Base-by-base conservation (phyloP, 257 asterid genomes). In the Fraxinus americana region DNA sequence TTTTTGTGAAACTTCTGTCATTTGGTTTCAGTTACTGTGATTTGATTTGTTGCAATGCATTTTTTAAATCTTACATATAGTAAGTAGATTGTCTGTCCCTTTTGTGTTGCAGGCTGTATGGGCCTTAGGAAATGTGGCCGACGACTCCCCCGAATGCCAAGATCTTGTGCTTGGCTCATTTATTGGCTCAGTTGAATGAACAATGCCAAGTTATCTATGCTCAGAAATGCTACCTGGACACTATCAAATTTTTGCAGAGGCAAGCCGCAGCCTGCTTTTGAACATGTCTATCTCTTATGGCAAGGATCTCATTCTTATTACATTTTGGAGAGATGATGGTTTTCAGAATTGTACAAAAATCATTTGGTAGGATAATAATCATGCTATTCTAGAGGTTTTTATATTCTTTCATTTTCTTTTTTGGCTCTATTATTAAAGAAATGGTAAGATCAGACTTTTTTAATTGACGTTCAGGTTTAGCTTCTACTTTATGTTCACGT, bases 81-180 rank as follows among this genome's bases (percentile, higher is more conserved):
- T 30, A 30, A 30, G 34, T 30, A 30, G 32, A 30, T 30, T 30
- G 34, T 30, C 3, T 30, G 27, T 54, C 35, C 9, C 14, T 23
- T 75, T 72, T 29, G 30, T 21, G 27, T 57, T 80, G 21, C 76
- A 93, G 98, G 98, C 98, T 78, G 98, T 93, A 4, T 93, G 98
- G 98, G 98, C 98, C 9, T 86, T 93, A 82, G 98, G 97, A 73
- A 93, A 93, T 84, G 95, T 93, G 13, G 97, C 98, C 77, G 98
- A 97, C 36, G 98, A 93, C 84, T 93, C 98, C 75, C 92, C 98
- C 52, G 88, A 84, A 75, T 93, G 98, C 71, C 90, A 97, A 27
- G 97, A 93, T 84, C 92, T 93, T 79, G 98, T 93, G 50, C 94
- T 93, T 83, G 78, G 85, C 67, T 70, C 95, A 95, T 10, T 86